phyloP scores from a whole-genome alignment of 2,329 filamentous ascomycete species.

The Ophiocordyceps camponoti-leonardi region DNA sequence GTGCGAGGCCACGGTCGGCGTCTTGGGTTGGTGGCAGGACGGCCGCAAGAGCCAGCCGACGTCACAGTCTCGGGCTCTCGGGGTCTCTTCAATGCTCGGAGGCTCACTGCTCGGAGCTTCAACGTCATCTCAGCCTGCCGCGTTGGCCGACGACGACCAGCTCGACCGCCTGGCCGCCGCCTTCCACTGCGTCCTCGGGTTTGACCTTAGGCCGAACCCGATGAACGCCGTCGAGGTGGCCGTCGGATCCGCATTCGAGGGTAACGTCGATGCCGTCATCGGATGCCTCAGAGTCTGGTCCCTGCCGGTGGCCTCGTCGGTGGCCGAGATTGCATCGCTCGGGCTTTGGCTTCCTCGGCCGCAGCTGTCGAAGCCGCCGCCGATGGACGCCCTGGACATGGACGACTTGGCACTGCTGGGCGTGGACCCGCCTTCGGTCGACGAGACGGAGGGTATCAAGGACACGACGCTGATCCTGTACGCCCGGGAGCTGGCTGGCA shows the following conservation, averaged over 20 bases:
- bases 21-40: slow-evolving; percentile 89
- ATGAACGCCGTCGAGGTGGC: slow-evolving; percentile 64
- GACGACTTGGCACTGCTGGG: slow-evolving; percentile 75
- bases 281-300: slow-evolving; percentile 66
- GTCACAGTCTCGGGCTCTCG: slow-evolving; percentile 21
- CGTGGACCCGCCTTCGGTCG: slow-evolving; percentile 39
- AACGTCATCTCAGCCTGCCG: not conserved
- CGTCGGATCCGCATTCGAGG: slow-evolving; percentile 67
- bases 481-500: slow-evolving; percentile 46
- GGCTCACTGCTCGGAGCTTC: not conserved
- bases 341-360: slow-evolving; percentile 59
- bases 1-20: slow-evolving; percentile 71
- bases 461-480: slow-evolving; percentile 67
- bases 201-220: slow-evolving; percentile 62
- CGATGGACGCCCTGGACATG: slow-evolving; percentile 54
- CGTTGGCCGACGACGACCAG: slow-evolving; percentile 40
- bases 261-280: slow-evolving; percentile 60
- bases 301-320: slow-evolving; percentile 56
- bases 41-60: slow-evolving; percentile 30
- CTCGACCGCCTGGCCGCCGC: slow-evolving; percentile 54
- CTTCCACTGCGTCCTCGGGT: slow-evolving; percentile 50
- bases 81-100: slow-evolving; percentile 4
- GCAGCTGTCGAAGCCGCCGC: slow-evolving; percentile 23
- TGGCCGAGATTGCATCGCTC: slow-evolving; percentile 70
- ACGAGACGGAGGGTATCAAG: slow-evolving; percentile 49